A percentile compares a stretch with the other conserved stretches of the same genome.
Conservation (phyloP, 352 stramenopile species). For the Globisporangium spinosum region DNA sequence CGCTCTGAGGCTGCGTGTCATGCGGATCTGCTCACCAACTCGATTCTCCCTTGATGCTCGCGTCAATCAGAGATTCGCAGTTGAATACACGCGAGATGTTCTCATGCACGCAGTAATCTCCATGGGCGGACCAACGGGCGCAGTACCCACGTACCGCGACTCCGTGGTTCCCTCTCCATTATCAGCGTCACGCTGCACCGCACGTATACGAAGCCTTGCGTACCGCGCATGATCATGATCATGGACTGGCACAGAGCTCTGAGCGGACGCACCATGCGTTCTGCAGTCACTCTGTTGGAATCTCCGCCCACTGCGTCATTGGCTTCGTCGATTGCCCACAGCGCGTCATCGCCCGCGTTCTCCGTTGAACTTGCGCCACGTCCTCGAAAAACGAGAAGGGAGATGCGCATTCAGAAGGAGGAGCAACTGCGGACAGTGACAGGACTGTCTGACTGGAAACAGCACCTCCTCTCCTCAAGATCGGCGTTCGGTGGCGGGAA, state of each 20-base stretch:
- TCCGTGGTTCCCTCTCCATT: background rate
- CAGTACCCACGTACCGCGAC: too few relatives aligned
- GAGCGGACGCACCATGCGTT: background rate
- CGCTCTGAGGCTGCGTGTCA: background rate
- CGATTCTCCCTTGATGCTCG: background rate
- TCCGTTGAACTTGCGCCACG: slow-evolving; percentile 13
- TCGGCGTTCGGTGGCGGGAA: slow-evolving; percentile 4
- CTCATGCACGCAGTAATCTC: background rate
- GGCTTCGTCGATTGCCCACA: background rate
- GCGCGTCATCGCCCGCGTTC: background rate
- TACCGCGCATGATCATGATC: background rate
- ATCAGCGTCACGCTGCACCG: background rate
- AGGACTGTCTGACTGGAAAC: background rate
- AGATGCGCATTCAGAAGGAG: background rate
- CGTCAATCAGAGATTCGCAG: background rate
- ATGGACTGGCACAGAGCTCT: background rate
- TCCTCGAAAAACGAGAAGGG: background rate
- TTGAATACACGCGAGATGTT: background rate
- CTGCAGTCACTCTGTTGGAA: background rate
- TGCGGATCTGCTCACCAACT: background rate
- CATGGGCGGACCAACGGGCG: background rate
- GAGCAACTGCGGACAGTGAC: background rate
- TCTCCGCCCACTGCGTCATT: background rate
- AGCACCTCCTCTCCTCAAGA: background rate
- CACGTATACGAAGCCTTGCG: background rate